Evolutionary conservation across 805 yeast species (phyloP), one percentile per base, ranked within the genome.

Genomic region (Candida piceae): DNA sequence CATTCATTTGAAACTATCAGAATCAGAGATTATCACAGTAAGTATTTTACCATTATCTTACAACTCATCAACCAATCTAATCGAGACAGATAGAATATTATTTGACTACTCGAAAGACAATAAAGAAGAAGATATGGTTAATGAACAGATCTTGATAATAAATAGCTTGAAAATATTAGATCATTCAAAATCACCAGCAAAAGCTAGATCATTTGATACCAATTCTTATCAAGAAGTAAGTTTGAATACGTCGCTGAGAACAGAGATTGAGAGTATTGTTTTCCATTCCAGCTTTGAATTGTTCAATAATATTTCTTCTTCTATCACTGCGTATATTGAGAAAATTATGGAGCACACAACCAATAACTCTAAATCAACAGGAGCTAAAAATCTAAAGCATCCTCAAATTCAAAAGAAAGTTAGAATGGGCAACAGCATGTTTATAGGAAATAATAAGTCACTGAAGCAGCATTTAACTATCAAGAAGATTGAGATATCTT

Each of bases 41-140:
- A 53, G 60, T 2, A 35, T 72, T 0, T 58, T 66, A 9, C 81
- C 83, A 1, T 42, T 76, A 1, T 63, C 73, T 0, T 71, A 52
- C 42, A 67, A 66, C 33, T 61, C 71, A 8, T 34, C 48, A 1
- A 52, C 53, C 4, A 58, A 61, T 4, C 50, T 49, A 4, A 34
- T 73, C 9, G 54, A 49, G 4, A 50, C 71, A 6, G 62, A 62
- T 5, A 63, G 63, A 32, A 39, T 69, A 2, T 24, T 56, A 2
- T 15, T 67, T 2, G 55, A 46, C 15, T 42, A 42, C 26, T 2
- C 32, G 12, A 32, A 42, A 16, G 28, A 25, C 11, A 10, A 18
- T 6, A 10, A 29, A 7, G 15, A 23, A 4, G 39, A 41, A 7
- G 15, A 31, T 5, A 39, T 43, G 30, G 22, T 23, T 2, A 30